A percentile compares a stretch with the other conserved stretches of the same genome.
phyloP scores from a whole-genome alignment of 2,329 filamentous ascomycete genomes.

The Clonostachys sp. region DNA sequence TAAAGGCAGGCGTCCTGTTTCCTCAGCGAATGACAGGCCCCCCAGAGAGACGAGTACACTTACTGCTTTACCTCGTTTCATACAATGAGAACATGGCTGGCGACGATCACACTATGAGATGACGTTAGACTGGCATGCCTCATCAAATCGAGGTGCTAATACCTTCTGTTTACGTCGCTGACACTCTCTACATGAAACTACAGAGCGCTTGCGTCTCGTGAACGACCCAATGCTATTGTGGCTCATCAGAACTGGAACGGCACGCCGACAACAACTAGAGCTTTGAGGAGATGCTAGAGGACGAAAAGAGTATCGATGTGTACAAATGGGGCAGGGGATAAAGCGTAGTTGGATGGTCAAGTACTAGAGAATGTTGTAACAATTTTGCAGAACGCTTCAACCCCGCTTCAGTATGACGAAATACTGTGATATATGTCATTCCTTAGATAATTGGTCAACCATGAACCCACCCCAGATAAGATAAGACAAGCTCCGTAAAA shows the following conservation, averaged over 20 bases:
- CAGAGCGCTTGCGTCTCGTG: constrained; percentile 2
- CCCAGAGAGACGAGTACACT: background rate
- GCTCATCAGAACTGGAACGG: background rate
- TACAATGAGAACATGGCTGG: constrained; percentile 4
- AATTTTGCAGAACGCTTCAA: background rate
- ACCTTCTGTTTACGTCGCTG: constrained; percentile 7
- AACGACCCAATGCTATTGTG: background rate
- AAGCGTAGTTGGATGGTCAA: no score
- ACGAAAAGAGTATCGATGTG: no score
- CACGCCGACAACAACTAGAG: no score
- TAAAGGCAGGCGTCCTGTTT: constrained; percentile 3
- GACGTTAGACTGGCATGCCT: background rate
- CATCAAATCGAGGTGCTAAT: background rate
- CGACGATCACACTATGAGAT: constrained; percentile 4
- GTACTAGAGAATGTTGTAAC: no score
- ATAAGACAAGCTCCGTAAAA: no score
- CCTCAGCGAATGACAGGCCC: background rate
- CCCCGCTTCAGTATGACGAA: background rate
- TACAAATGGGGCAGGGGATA: no score
- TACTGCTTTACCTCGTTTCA: constrained; percentile 2
- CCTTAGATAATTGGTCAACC: no score
- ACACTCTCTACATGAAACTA: constrained; percentile 5
- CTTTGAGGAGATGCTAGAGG: no score
- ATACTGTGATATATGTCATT: background rate
- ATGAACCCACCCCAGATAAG: no score